Conservation (phyloP, 768 basidiomycete genomes). For the Amanita pallidorosea region DNA sequence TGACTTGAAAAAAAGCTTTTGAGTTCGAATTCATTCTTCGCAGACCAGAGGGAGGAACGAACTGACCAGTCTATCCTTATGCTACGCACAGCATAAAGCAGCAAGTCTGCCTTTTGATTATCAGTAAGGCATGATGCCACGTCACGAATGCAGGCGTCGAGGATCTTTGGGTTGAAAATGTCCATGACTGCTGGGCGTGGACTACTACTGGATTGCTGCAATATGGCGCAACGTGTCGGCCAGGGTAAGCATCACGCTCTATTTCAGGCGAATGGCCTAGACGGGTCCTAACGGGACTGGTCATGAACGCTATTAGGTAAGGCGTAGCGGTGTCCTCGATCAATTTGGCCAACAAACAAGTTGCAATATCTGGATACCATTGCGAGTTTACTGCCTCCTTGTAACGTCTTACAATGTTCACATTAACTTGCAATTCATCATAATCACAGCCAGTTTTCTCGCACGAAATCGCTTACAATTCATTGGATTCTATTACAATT, state of each 20-base stretch:
- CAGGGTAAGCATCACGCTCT: not conserved
- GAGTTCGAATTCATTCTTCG: conserved; percentile 1
- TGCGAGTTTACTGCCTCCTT: too few species aligned
- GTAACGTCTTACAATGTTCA: too few species aligned
- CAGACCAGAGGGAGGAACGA: conserved; percentile 4
- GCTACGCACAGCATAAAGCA: conserved; percentile 76
- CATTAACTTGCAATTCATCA: too few species aligned
- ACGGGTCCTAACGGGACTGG: not conserved
- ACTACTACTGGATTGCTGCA: not conserved
- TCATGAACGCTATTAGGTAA: not conserved
- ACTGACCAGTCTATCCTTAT: conserved; percentile 61
- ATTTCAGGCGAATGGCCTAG: not conserved
- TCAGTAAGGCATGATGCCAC: conserved; percentile 46
- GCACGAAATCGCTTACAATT: too few species aligned
- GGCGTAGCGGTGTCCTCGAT: not conserved
- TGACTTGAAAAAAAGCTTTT: conserved; percentile 20
- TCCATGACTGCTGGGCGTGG: conserved; percentile 26
- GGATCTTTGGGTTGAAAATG: conserved; percentile 67
- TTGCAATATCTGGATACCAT: too few species aligned
- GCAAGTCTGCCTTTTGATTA: conserved; percentile 58
- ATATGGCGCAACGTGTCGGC: not conserved
- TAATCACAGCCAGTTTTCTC: too few species aligned
- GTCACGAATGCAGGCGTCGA: conserved; percentile 69
- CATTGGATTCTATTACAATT: too few species aligned
- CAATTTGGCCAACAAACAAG: too few species aligned